Evolutionary conservation across 345 rosid species (phyloP), one percentile per base, ranked within the genome.

Genomic region (Sisymbrium irio): DNA sequence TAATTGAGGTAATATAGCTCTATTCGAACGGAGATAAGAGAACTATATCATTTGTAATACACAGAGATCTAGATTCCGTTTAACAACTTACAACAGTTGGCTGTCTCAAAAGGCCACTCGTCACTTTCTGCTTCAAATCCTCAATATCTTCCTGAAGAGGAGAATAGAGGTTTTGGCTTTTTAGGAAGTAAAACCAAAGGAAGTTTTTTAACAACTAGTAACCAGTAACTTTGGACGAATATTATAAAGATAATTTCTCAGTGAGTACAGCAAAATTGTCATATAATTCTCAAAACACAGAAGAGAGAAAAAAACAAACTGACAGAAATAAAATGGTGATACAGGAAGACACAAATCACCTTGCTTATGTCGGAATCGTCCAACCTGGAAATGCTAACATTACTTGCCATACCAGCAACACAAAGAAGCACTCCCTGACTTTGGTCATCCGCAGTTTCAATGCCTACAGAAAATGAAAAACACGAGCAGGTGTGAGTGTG

Each of bases 321-420:
- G n/a, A 20, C 56, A 39, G 54, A 65, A 42, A 41, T 55, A 12
- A 46, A 20, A 28, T 56, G 71, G 35, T 32, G 18, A 59, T 2
- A 14, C 12, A 42, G 19, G 36, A 53, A 53, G 69, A 62, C 20
- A 49, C 45, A 14, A 13, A 42, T 77, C 55, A 77, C 73, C 77
- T 72, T 27, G 44, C 42, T 60, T 33, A 78, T 66, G 73, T 71
- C 81, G 56, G 81, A 72, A 67, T 78, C 81, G 14, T 72, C 77
- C 59, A 77, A 42, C 69, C 25, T 72, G 10, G 77, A 59, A 50
- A 72, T 51, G 63, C 73, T 18, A 61, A 77, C 55, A 40, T 20
- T 72, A 50, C 47, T 72, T 59, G 57, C 33, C 51, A 41, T 56
- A 19, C 73, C 72, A 65, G 73, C 46, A 41, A 66, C 73, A 32